Evolutionary conservation across 2,329 filamentous ascomycete genomes (phyloP), one percentile per base, ranked within the genome.

Genomic region (Ramularia endophylla): DNA sequence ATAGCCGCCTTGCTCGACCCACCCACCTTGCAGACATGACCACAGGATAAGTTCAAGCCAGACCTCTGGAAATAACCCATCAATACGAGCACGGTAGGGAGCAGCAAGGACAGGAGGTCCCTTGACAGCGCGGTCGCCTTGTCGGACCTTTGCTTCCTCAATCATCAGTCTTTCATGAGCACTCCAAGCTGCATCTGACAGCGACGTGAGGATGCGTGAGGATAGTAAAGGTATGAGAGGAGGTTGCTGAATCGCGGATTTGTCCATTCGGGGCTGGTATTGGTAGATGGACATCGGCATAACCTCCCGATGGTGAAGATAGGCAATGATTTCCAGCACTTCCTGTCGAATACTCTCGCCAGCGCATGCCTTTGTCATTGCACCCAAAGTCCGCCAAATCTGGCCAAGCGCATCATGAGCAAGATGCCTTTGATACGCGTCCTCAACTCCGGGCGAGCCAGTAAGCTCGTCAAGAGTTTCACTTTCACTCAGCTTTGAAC

Each of bases 41-140:
- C 70, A 73, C 3, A 74, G 57, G 15, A 74, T 63, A n/a, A 74
- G 59, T 51, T 74, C 71, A 13, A 74, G 54, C 71, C 71, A 74
- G 11, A 74, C 55, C 43, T 73, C 71, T 1, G 68, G 64, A 1
- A 53, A 47, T 8, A 72, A 48, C 13, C 63, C 67, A 5, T 61
- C 60, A 6, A 69, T 61, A 12, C 59, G 54, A 5, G 32, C 32
- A 31, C 62, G 65, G 48, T 65, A 69, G 19, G 64, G 62, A 20
- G 65, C 65, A 1, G 65, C 64, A 4, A 67, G 68, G 20, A 70
- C 64, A 43, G 70, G 67, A 11, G 65, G 65, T 2, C 65, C 62
- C 8, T 69, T 52, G 28, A 65, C 63, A 2, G 43, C 37, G 38
- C 68, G 66, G 4, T 57, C 53, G 3, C 58, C 59, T n/a, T 65